Evolutionary conservation across 139 green algal species (phyloP).

Genomic region (Picochlorum sp.): DNA sequence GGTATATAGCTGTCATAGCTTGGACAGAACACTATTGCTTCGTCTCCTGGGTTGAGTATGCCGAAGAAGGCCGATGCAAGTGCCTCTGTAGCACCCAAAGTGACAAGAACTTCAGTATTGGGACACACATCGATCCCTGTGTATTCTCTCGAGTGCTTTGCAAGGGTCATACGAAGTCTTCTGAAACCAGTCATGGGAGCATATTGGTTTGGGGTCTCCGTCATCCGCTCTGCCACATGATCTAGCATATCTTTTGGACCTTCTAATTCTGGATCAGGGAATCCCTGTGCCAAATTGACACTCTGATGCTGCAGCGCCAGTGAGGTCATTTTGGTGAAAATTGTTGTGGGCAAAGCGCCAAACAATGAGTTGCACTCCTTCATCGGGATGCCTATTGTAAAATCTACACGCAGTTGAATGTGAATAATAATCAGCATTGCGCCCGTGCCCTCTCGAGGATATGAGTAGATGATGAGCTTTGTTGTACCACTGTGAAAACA

Average conservation of each 20-base stretch:
- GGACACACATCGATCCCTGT: slow-evolving; percentile 45
- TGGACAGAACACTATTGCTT: slow-evolving; percentile 75
- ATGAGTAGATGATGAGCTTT: no score
- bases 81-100: slow-evolving; percentile 69
- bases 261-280: slow-evolving; percentile 59
- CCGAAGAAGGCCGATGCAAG: slow-evolving; percentile 64
- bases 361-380: slow-evolving; percentile 22
- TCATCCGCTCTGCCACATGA: slow-evolving; percentile 10
- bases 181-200: no score
- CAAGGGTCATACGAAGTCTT: slow-evolving; percentile 64
- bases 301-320: slow-evolving; percentile 42
- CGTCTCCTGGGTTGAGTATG: slow-evolving; percentile 64
- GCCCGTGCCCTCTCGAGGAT: no score
- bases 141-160: slow-evolving; percentile 35
- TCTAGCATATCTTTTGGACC: slow-evolving; percentile 63
- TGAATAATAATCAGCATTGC: no score
- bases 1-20: slow-evolving; percentile 65
- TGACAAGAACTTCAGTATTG: slow-evolving; percentile 55
- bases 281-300: slow-evolving; percentile 63
- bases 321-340: slow-evolving; percentile 49
- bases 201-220: slow-evolving; percentile 43
- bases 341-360: slow-evolving; percentile 29
- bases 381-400: not conserved
- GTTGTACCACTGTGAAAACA: no score
- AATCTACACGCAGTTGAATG: no score